Conservation (phyloP, 768 basidiomycete genomes). For the Podaxis sp. region DNA sequence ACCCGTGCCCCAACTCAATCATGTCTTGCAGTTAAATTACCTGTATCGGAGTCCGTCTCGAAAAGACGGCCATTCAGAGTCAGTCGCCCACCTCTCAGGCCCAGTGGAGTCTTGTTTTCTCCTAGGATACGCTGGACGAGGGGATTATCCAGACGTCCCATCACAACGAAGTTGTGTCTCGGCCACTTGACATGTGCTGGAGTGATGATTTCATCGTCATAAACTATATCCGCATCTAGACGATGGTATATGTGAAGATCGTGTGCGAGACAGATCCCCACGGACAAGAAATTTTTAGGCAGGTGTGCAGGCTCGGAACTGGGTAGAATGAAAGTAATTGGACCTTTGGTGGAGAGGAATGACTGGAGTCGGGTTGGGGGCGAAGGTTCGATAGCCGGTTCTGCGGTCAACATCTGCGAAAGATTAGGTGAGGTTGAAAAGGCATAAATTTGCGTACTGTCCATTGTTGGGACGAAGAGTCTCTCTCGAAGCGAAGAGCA, state of each 20-base stretch:
- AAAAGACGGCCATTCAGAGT: constrained; percentile 27
- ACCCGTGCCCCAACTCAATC: background rate
- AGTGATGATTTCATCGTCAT: constrained; percentile 36
- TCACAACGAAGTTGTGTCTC: constrained; percentile 56
- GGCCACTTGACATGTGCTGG: constrained; percentile 26
- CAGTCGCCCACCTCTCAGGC: constrained; percentile 25
- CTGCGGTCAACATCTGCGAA: constrained; percentile 9
- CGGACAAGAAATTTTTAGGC: constrained; percentile 34
- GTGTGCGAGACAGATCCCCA: constrained; percentile 69
- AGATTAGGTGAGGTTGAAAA: background rate
- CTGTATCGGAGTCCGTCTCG: constrained; percentile 26
- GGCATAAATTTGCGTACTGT: background rate
- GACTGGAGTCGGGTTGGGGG: constrained; percentile 62
- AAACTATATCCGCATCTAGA: constrained; percentile 63
- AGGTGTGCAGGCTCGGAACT: constrained; percentile 19
- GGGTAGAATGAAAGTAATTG: constrained; percentile 59
- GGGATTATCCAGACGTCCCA: constrained; percentile 42
- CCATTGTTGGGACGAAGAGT: constrained; percentile 11
- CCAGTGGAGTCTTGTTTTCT: constrained; percentile 32
- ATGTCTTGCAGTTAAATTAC: constrained; percentile 20
- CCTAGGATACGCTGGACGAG: constrained; percentile 34
- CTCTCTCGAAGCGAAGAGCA: constrained; percentile 1
- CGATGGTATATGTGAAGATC: constrained; percentile 67
- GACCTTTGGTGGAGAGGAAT: constrained; percentile 54
- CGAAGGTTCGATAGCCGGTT: constrained; percentile 16